These are phyloP conservation scores for Chlorella sp. DNA, from an alignment of 139 green algal species.

Conservation along the genomic window DNA sequence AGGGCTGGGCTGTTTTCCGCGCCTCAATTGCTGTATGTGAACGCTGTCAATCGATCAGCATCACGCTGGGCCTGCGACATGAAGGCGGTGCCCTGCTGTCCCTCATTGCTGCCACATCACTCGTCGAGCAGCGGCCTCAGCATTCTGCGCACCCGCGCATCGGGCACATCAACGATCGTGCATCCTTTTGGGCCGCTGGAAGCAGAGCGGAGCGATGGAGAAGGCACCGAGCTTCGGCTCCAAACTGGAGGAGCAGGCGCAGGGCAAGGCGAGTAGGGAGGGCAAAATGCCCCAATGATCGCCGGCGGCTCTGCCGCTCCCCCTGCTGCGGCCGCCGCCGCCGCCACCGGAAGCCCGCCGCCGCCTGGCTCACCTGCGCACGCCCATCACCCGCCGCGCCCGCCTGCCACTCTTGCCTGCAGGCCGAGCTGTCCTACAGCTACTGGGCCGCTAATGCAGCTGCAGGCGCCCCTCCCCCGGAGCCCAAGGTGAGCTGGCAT, in stretches of 20 bases:
- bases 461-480: neutral
- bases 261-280: slow-evolving; percentile 4
- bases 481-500: slow-evolving; percentile 21
- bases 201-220: slow-evolving; percentile 3
- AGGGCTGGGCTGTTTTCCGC: too few species aligned
- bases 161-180: too few species aligned
- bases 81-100: too few species aligned
- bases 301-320: neutral
- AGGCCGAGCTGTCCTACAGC: slow-evolving; percentile 25
- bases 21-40: too few species aligned
- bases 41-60: too few species aligned
- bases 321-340: neutral
- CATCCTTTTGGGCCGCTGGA: too few species aligned
- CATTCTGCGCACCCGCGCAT: too few species aligned
- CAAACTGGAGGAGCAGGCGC: slow-evolving; percentile 39
- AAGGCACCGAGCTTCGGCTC: neutral
- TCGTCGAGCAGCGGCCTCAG: too few species aligned
- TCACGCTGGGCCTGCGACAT: too few species aligned
- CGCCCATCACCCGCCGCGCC: neutral
- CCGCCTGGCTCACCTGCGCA: neutral
- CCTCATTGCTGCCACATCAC: too few species aligned
- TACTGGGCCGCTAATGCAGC: slow-evolving; percentile 36
- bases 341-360: neutral
- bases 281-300: neutral
- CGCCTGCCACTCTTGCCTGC: neutral